Evolutionary conservation across 164 flowering plant genomes (phyloP).

Genomic region (Vitis riparia): DNA sequence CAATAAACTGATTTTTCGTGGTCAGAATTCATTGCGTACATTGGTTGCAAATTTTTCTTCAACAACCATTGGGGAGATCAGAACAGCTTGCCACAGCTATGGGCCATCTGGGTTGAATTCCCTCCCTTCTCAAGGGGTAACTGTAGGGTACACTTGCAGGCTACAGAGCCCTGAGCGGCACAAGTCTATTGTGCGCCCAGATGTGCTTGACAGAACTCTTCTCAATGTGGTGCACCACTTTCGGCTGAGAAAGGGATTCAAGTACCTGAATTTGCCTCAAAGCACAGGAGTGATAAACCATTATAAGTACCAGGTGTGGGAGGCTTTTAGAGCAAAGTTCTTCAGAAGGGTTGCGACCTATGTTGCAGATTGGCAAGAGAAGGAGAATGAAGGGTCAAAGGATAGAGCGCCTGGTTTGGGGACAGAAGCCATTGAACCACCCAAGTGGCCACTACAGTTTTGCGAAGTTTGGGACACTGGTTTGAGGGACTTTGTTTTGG

Average conservation of each 20-base stretch:
- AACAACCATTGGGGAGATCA: conserved; percentile 58
- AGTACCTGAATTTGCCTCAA: conserved; percentile 48
- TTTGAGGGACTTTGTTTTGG: conserved; percentile 64
- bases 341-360: conserved; percentile 84
- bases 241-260: conserved; percentile 49
- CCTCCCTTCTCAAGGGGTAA: conserved; percentile 65
- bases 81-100: conserved; percentile 82
- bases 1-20: conserved; percentile 23
- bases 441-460: conserved; percentile 70
- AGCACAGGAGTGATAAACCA: conserved; percentile 67
- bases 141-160: conserved; percentile 83
- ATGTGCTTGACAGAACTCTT: conserved; percentile 51
- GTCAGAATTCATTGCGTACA: conserved; percentile 38
- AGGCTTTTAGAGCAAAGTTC: conserved; percentile 75
- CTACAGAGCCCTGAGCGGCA: conserved; percentile 81
- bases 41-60: conserved; percentile 48
- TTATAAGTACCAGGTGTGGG: conserved; percentile 95
- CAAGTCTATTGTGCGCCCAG: conserved; percentile 75
- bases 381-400: conserved; percentile 79
- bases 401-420: conserved; percentile 96
- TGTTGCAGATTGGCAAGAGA: conserved; percentile 86
- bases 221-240: conserved; percentile 91
- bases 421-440: conserved; percentile 85
- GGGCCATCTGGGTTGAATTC: conserved; percentile 82
- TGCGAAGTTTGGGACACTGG: conserved; percentile 95